Conservation (phyloP, 306 rosid species). For the Oxytropis ochrocephala region DNA sequence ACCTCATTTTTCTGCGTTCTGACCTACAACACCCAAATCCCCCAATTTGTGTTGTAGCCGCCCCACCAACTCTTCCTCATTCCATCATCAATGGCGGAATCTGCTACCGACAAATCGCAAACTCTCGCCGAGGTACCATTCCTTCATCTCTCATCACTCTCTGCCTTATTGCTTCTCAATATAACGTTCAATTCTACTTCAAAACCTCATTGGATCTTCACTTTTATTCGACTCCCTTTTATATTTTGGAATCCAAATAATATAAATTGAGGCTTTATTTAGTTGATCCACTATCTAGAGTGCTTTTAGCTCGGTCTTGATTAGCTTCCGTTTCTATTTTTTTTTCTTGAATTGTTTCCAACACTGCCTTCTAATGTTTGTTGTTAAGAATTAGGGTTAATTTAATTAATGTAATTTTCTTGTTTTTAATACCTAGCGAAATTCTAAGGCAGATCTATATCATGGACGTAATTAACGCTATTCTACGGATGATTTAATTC, state of each 20-base stretch:
- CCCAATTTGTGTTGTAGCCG: conserved; percentile 7
- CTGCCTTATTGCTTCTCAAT: neutral
- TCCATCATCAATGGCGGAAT: conserved; percentile 64
- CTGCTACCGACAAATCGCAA: conserved; percentile 34
- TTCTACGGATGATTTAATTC: neutral
- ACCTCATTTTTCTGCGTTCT: neutral
- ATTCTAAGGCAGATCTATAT: conserved; percentile 14
- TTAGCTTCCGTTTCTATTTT: neutral
- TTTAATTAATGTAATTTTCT: neutral
- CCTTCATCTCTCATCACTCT: neutral
- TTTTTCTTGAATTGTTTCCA: neutral
- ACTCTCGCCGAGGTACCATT: conserved; percentile 63
- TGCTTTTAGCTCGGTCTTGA: neutral
- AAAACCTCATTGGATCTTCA: neutral
- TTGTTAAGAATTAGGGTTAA: neutral
- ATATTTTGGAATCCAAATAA: neutral
- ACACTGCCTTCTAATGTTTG: neutral
- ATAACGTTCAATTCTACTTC: neutral
- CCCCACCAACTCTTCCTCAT: neutral
- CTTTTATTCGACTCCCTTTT: neutral
- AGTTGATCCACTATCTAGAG: neutral
- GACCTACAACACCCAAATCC: conserved; percentile 18
- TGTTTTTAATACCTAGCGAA: neutral
- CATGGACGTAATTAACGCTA: neutral
- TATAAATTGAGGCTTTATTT: neutral